Percentiles rank a stretch among this genome's conserved stretches.
Evolutionary conservation across 345 rosid species (phyloP).

Genomic region (Viola odorata): DNA sequence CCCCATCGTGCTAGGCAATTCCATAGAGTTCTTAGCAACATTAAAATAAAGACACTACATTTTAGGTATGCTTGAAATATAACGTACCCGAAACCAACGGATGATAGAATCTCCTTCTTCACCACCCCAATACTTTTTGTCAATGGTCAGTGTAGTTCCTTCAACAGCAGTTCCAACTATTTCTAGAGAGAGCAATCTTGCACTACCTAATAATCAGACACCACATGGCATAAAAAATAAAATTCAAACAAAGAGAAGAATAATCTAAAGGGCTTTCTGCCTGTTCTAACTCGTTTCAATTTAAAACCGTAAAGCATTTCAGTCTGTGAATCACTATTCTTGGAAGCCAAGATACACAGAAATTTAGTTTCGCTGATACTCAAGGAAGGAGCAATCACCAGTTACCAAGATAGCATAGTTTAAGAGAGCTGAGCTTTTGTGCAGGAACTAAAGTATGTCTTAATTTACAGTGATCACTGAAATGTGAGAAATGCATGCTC

Average conservation of each 20-base stretch:
- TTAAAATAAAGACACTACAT: not conserved
- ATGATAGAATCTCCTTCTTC: slow-evolving; percentile 85
- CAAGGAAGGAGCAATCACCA: too few species aligned
- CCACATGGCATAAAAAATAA: slow-evolving; percentile 19
- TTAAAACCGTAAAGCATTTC: too few species aligned
- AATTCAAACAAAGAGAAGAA: not conserved
- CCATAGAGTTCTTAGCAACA: not conserved
- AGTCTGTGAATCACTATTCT: too few species aligned
- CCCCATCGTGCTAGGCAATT: slow-evolving; percentile 3
- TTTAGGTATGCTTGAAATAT: not conserved
- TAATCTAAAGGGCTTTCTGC: not conserved
- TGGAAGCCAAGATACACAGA: too few species aligned
- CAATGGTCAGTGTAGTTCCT: slow-evolving; percentile 56
- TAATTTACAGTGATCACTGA: too few species aligned
- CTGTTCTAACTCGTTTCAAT: too few species aligned
- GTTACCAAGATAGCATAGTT: too few species aligned
- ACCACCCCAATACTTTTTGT: slow-evolving; percentile 96
- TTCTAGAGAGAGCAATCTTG: slow-evolving; percentile 70
- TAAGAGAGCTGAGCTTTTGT: too few species aligned
- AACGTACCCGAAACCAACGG: slow-evolving; percentile 79
- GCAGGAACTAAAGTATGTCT: too few species aligned
- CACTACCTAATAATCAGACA: slow-evolving; percentile 61
- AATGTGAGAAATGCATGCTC: too few species aligned
- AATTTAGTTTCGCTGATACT: too few species aligned
- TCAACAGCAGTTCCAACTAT: slow-evolving; percentile 66